phyloP scores from a whole-genome alignment of 768 basidiomycete species.

The Kwoniella dendrophila region DNA sequence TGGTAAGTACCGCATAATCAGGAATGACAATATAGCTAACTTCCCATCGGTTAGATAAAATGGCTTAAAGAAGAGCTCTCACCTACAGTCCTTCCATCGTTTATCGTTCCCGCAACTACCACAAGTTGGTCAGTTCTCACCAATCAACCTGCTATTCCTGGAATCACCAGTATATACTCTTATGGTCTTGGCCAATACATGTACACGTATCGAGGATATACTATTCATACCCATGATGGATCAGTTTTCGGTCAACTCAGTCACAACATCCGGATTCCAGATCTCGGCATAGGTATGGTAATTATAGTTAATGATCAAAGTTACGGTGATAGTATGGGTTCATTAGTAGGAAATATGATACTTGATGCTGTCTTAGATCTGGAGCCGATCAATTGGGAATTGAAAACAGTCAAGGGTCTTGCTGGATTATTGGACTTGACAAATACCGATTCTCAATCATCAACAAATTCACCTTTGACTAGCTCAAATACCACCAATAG shows the following conservation, averaged over 20 bases:
- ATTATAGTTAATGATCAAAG: slow-evolving; percentile 38
- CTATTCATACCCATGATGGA: slow-evolving; percentile 37
- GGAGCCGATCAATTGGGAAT: slow-evolving; percentile 31
- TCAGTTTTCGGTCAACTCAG: slow-evolving; percentile 37
- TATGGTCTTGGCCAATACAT: slow-evolving; percentile 45
- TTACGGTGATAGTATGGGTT: background rate
- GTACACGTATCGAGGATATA: slow-evolving; percentile 39
- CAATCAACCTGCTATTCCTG: background rate
- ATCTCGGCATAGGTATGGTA: slow-evolving; percentile 30
- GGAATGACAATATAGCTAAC: too few species aligned
- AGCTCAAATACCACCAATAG: background rate
- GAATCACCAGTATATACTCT: background rate
- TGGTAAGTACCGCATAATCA: slow-evolving; percentile 33
- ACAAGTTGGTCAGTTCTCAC: slow-evolving; percentile 1
- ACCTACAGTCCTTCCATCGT: slow-evolving; percentile 26
- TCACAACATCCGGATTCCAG: slow-evolving; percentile 32
- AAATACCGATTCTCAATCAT: background rate
- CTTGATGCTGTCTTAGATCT: slow-evolving; percentile 27
- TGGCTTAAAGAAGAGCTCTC: slow-evolving; percentile 43
- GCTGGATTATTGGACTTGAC: background rate
- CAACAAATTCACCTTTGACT: background rate
- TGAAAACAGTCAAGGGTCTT: background rate
- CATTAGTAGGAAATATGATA: background rate
- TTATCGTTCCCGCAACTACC: slow-evolving; percentile 11
- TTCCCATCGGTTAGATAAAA: slow-evolving; percentile 33